These are phyloP conservation scores for Eimeria mitis DNA, from an alignment of 169 alveolate genomes.

Conservation along the genomic window DNA sequence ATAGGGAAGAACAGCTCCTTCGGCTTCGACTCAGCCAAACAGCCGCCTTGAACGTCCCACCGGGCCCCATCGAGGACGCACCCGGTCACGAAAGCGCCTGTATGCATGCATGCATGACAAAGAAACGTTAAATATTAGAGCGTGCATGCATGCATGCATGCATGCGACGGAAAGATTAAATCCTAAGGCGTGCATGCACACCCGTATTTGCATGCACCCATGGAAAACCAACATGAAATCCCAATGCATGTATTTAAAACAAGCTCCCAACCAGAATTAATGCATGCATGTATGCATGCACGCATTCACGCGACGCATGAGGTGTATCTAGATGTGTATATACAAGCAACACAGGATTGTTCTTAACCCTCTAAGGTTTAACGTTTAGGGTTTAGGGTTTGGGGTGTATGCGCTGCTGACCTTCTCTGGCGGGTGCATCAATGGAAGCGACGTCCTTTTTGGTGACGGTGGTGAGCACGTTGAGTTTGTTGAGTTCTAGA, in stretches of 20 bases:
- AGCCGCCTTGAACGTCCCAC: constrained; percentile 91
- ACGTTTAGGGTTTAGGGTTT: background rate
- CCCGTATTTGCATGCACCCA: no score
- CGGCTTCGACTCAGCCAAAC: constrained; percentile 96
- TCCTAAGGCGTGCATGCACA: no score
- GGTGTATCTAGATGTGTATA: no score
- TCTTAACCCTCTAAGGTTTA: no score
- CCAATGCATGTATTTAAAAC: no score
- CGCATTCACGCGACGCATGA: no score
- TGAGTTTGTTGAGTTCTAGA: constrained; percentile 96
- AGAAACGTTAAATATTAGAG: no score
- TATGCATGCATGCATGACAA: background rate
- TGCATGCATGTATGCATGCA: no score
- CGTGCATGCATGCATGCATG: background rate
- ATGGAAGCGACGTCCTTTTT: constrained; percentile 94
- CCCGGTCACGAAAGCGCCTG: constrained; percentile 82
- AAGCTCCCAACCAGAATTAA: no score
- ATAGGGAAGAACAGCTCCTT: constrained; percentile 96
- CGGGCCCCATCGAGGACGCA: constrained; percentile 85
- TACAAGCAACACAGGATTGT: no score
- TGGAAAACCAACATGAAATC: no score
- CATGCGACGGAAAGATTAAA: background rate
- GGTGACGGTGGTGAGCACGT: constrained; percentile 96
- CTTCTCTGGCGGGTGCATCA: constrained; percentile 94
- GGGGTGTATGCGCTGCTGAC: constrained; percentile 85